A percentile compares a stretch with the other conserved stretches of the same genome.
phyloP scores from a whole-genome alignment of 2,329 filamentous ascomycete genomes.

The Meredithiella fracta region DNA sequence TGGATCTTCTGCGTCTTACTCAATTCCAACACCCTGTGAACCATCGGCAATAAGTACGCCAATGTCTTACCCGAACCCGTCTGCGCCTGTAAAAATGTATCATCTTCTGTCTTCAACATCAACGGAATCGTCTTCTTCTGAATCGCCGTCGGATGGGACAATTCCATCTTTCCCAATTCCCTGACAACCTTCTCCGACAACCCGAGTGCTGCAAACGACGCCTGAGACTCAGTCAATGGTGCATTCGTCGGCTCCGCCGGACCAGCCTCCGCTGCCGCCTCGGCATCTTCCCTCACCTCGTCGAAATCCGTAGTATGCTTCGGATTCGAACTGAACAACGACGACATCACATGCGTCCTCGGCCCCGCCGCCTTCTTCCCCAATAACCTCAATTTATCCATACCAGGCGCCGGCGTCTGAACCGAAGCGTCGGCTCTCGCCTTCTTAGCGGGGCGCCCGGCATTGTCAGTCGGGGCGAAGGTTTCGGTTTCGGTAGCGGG shows the following conservation, averaged over 20 bases:
- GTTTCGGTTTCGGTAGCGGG: constrained; percentile 11
- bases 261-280: constrained; percentile 31
- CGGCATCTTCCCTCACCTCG: constrained; percentile 29
- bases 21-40: constrained; percentile 71
- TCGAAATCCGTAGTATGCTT: constrained; percentile 46
- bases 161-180: constrained; percentile 70
- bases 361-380: constrained; percentile 9
- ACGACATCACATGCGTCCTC: constrained; percentile 57
- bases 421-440: constrained; percentile 14
- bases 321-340: constrained; percentile 84
- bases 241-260: constrained; percentile 72
- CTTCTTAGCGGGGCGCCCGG: constrained; percentile 17
- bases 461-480: constrained; percentile 3
- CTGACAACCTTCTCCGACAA: constrained; percentile 65
- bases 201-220: constrained; percentile 74
- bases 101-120: constrained; percentile 61
- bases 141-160: constrained; percentile 86
- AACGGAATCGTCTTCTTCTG: constrained; percentile 79
- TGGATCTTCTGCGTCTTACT: constrained; percentile 50
- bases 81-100: constrained; percentile 92
- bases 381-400: not conserved
- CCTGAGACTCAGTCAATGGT: constrained; percentile 65
- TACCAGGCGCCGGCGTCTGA: no score
- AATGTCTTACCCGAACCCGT: constrained; percentile 96
- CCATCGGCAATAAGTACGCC: constrained; percentile 83